phyloP scores from a whole-genome alignment of 345 rosid genomes.

The Gossypium anomalum region DNA sequence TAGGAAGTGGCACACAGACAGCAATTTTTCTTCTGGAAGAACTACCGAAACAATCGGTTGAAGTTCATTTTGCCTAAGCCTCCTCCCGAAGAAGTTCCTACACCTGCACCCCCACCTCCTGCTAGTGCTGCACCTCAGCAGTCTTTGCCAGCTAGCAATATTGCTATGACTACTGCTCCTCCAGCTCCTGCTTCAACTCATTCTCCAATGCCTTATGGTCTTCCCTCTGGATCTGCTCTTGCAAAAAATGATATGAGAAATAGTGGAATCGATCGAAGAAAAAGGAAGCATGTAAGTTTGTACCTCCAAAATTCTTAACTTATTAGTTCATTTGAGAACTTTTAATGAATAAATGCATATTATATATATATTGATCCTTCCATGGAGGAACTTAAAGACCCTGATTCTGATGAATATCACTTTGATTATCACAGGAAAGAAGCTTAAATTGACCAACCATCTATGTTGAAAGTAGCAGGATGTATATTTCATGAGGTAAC shows the following conservation, averaged over 20 bases:
- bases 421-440: constrained; percentile 45
- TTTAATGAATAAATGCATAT: neutral
- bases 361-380: neutral
- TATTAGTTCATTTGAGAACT: neutral
- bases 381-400: neutral
- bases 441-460: constrained; percentile 14
- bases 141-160: constrained; percentile 39
- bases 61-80: constrained; percentile 90
- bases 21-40: constrained; percentile 97
- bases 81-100: constrained; percentile 76
- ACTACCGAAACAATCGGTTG: constrained; percentile 86
- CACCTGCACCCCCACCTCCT: constrained; percentile 32
- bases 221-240: constrained; percentile 49
- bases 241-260: constrained; percentile 66
- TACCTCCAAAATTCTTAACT: neutral
- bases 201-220: constrained; percentile 85
- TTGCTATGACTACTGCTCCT: constrained; percentile 46
- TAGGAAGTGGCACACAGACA: constrained; percentile 96
- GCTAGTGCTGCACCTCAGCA: constrained; percentile 37
- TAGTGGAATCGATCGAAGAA: constrained; percentile 67
- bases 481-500: constrained; percentile 21
- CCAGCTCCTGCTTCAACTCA: constrained; percentile 55
- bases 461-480: constrained; percentile 6
- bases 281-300: constrained; percentile 61
- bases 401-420: constrained; percentile 12